These are phyloP conservation scores for Kluyveromyces dobzhanskii DNA, from an alignment of 805 yeast genomes.

Conservation along the genomic window DNA sequence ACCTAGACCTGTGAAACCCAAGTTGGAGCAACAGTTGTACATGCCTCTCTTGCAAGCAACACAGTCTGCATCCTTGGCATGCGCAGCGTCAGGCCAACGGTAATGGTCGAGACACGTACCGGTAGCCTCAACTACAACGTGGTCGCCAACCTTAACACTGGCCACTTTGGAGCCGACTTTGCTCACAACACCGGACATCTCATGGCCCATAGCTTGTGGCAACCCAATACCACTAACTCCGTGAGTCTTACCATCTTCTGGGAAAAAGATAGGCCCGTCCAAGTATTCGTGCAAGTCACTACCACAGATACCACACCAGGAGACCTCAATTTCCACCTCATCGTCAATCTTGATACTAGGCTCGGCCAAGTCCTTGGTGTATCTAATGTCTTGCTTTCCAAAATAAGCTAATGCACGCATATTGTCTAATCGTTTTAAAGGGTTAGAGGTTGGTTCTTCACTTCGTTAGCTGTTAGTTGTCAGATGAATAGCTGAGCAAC, in stretches of 20 bases:
- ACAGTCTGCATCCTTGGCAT: conserved; percentile 30
- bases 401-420: conserved; percentile 45
- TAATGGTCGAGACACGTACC: conserved; percentile 46
- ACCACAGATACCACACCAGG: conserved; percentile 58
- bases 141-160: conserved; percentile 41
- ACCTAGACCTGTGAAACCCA: conserved; percentile 48
- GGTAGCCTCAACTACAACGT: conserved; percentile 56
- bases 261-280: conserved; percentile 54
- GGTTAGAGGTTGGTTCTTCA: no score
- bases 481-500: no score
- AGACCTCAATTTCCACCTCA: conserved; percentile 38
- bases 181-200: conserved; percentile 38
- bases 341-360: conserved; percentile 31
- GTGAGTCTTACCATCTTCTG: conserved; percentile 30
- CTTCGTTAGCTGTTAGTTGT: no score
- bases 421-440: no score
- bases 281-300: conserved; percentile 50
- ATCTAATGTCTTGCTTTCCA: conserved; percentile 38
- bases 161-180: conserved; percentile 41
- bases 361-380: conserved; percentile 27
- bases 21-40: conserved; percentile 43
- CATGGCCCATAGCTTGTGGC: conserved; percentile 49
- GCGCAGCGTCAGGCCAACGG: conserved; percentile 32
- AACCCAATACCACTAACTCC: conserved; percentile 33
- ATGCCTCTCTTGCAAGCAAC: conserved; percentile 41